These are phyloP conservation scores for Ceratobasidium sp. DNA, from an alignment of 1,284 basidiomycete genomes.

Conservation along the genomic window DNA sequence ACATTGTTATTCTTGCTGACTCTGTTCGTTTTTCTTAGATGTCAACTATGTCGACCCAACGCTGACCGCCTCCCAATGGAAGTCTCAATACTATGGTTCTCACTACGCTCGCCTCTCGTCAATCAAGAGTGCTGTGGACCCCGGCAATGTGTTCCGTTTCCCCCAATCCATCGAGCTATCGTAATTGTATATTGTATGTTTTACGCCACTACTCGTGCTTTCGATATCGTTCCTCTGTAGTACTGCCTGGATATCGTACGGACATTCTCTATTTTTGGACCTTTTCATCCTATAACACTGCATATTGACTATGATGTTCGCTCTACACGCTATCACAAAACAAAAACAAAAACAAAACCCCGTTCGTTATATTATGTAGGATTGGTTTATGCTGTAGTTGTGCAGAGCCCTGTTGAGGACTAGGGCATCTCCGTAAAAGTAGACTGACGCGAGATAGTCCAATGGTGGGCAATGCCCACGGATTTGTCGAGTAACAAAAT, in stretches of 20 bases:
- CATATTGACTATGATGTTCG: too few species aligned
- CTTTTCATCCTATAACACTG: neutral
- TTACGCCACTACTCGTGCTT: neutral
- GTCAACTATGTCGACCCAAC: constrained; percentile 50
- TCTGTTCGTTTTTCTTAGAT: constrained; percentile 32
- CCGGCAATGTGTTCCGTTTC: constrained; percentile 48
- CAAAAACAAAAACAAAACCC: too few species aligned
- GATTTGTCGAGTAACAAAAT: too few species aligned
- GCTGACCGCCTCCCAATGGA: constrained; percentile 45
- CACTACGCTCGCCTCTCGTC: constrained; percentile 43
- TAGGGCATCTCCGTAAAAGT: neutral
- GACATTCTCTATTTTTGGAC: neutral
- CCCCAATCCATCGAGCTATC: constrained; percentile 47
- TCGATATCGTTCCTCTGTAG: neutral
- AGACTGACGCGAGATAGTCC: neutral
- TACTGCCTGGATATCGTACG: too few species aligned
- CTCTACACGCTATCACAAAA: too few species aligned
- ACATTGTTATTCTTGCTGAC: neutral
- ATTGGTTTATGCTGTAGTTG: too few species aligned
- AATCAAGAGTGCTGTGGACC: constrained; percentile 45
- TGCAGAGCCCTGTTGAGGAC: neutral
- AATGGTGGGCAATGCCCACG: neutral
- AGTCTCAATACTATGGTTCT: constrained; percentile 46
- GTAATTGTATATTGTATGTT: neutral
- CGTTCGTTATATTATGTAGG: too few species aligned